These are phyloP conservation scores for Diplodia sapinea DNA, from an alignment of 2,329 filamentous ascomycete species.

Conservation along the genomic window DNA sequence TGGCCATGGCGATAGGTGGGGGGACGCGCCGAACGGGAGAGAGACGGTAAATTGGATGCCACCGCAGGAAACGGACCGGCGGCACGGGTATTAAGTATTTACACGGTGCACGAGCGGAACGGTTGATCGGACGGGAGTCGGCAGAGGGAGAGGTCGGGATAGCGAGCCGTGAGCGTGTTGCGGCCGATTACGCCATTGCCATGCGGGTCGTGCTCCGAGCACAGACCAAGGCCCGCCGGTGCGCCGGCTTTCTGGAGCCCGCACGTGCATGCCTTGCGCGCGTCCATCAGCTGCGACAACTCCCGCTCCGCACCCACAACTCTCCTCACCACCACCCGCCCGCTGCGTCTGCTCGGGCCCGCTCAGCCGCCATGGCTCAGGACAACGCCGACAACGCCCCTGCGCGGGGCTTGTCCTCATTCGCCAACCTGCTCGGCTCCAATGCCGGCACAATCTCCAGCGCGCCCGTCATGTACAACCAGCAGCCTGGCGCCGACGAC, in stretches of 20 bases:
- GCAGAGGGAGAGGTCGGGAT: slow-evolving; percentile 27
- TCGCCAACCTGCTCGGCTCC: slow-evolving; percentile 79
- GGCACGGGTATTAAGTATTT: not conserved
- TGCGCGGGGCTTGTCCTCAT: slow-evolving; percentile 66
- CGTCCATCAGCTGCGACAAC: slow-evolving; percentile 15
- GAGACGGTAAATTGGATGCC: not conserved
- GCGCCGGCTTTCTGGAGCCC: not conserved
- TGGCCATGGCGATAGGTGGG: slow-evolving; percentile 54
- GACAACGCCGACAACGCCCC: slow-evolving; percentile 23
- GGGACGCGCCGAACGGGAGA: not conserved
- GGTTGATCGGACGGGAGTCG: slow-evolving; percentile 21
- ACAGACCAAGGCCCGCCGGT: not conserved
- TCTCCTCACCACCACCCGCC: slow-evolving; percentile 5
- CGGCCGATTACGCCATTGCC: slow-evolving; percentile 25
- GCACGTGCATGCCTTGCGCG: slow-evolving; percentile 14
- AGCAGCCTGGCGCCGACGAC: slow-evolving; percentile 51
- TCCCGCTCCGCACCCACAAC: not conserved
- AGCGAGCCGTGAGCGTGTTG: not conserved
- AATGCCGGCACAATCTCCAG: slow-evolving; percentile 72
- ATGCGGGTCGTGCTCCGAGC: slow-evolving; percentile 1
- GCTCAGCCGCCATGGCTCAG: slow-evolving; percentile 29
- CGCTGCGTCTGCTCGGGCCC: slow-evolving; percentile 1
- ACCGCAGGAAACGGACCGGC: not conserved
- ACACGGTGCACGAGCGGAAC: not conserved
- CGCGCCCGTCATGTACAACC: slow-evolving; percentile 74